phyloP scores from a whole-genome alignment of 805 yeast genomes.

The Zygotorulaspora florentina region DNA sequence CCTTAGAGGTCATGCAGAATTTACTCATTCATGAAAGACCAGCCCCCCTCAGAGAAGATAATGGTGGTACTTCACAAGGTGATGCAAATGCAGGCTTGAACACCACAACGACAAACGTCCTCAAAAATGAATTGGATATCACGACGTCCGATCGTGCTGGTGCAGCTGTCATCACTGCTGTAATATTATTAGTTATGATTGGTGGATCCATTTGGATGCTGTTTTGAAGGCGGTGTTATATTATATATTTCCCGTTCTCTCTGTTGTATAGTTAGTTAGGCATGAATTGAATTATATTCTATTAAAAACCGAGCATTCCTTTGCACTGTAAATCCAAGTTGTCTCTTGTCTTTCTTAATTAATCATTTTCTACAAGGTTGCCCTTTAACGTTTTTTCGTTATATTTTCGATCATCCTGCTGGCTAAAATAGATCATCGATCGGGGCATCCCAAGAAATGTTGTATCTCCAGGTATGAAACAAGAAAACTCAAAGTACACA shows the following conservation, averaged over 20 bases:
- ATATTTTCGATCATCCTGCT: not conserved
- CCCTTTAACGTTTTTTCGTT: not conserved
- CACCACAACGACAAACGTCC: constrained; percentile 38
- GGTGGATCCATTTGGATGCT: constrained; percentile 82
- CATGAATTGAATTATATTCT: not conserved
- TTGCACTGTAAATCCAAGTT: not conserved
- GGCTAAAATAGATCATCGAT: not conserved
- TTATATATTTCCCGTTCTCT: not conserved
- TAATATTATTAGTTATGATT: constrained; percentile 54
- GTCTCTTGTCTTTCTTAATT: not conserved
- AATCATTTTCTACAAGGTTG: not conserved
- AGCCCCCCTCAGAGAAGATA: constrained; percentile 49
- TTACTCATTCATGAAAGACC: constrained; percentile 42
- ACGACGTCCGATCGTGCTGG: constrained; percentile 74
- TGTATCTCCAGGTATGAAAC: not conserved
- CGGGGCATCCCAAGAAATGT: no score
- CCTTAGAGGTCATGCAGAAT: constrained; percentile 59
- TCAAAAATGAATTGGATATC: constrained; percentile 41
- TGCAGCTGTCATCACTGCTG: constrained; percentile 81
- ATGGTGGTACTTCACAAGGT: constrained; percentile 56
- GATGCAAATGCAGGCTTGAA: constrained; percentile 49
- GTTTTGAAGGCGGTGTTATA: constrained; percentile 28
- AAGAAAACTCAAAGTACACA: not conserved
- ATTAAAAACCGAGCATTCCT: not conserved
- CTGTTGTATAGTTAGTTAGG: not conserved